A percentile compares a stretch with the other conserved stretches of the same genome.
Conservation (phyloP, 2,329 filamentous ascomycete species). For the Coccinonectria pachysandricola region DNA sequence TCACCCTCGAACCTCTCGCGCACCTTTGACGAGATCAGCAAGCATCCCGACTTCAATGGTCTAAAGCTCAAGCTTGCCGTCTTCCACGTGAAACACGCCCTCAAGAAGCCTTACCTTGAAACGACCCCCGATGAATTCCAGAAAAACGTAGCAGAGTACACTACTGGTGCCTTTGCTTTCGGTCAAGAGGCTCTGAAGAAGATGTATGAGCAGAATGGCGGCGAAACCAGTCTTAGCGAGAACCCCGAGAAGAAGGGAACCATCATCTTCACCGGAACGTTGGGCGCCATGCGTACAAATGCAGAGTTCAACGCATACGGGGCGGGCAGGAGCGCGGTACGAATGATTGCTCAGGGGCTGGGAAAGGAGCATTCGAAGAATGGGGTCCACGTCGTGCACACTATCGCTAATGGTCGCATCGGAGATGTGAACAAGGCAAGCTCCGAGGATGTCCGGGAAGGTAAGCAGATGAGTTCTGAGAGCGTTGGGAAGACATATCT, state of each 20-base stretch:
- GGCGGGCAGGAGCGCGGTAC: slow-evolving; percentile 38
- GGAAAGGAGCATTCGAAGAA: slow-evolving; percentile 46
- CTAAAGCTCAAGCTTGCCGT: slow-evolving; percentile 43
- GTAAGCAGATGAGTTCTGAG: slow-evolving; percentile 48
- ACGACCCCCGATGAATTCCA: slow-evolving; percentile 41
- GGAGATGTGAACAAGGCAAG: slow-evolving; percentile 38
- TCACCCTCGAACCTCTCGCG: slow-evolving; percentile 4
- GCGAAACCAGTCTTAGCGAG: slow-evolving; percentile 30
- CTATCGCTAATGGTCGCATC: slow-evolving; percentile 46
- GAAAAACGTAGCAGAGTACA: slow-evolving; percentile 38
- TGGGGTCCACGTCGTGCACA: slow-evolving; percentile 48
- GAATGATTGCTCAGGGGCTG: slow-evolving; percentile 45
- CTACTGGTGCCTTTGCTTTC: slow-evolving; percentile 45
- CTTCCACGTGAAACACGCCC: slow-evolving; percentile 45
- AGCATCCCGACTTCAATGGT: slow-evolving; percentile 33
- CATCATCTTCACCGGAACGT: slow-evolving; percentile 45
- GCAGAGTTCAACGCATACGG: slow-evolving; percentile 45
- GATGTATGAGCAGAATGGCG: slow-evolving; percentile 42
- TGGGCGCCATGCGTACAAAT: slow-evolving; percentile 43
- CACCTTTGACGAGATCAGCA: slow-evolving; percentile 28
- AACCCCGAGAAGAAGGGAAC: slow-evolving; percentile 43
- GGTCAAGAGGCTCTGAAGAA: slow-evolving; percentile 40
- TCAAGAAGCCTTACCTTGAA: slow-evolving; percentile 43
- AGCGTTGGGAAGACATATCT: slow-evolving; percentile 47
- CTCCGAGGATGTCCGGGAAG: slow-evolving; percentile 33